Conservation (phyloP, 768 basidiomycete species). For the Calocybe indica region DNA sequence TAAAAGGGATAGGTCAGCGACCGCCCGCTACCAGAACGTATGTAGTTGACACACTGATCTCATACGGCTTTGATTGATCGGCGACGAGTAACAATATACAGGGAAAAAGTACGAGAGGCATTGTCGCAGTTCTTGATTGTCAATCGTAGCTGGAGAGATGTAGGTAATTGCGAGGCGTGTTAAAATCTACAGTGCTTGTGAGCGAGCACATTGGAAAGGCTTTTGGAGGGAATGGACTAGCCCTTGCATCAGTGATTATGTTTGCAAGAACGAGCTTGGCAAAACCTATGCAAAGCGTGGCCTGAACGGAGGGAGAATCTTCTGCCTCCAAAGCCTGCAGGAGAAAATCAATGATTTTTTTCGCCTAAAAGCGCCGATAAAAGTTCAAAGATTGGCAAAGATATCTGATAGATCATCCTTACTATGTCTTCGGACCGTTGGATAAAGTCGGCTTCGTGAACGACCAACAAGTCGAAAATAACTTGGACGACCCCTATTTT, state of each 20-base stretch:
- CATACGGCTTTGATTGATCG: constrained; percentile 67
- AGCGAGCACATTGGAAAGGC: too few relatives aligned
- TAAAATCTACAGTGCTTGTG: constrained; percentile 22
- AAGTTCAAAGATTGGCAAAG: background rate
- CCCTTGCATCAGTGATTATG: constrained; percentile 73
- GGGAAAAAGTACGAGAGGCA: constrained; percentile 96
- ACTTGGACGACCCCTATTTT: constrained; percentile 78
- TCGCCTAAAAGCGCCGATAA: constrained; percentile 20
- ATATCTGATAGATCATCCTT: constrained; percentile 8
- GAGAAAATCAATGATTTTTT: constrained; percentile 40
- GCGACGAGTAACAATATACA: constrained; percentile 84
- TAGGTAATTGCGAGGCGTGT: constrained; percentile 51
- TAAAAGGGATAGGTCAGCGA: constrained; percentile 1
- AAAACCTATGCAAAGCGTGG: constrained; percentile 75
- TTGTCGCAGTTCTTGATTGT: constrained; percentile 84
- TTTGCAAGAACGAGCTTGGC: constrained; percentile 87
- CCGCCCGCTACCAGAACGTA: background rate
- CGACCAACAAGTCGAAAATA: constrained; percentile 85
- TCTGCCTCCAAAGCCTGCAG: constrained; percentile 52
- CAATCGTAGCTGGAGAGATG: constrained; percentile 77
- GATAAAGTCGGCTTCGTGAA: constrained; percentile 80
- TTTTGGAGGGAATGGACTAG: constrained; percentile 19
- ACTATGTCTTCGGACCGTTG: constrained; percentile 41
- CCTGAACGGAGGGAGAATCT: constrained; percentile 69
- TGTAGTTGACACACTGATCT: constrained; percentile 29